Evolutionary conservation across 768 basidiomycete species (phyloP).

Genomic region (Hypholoma sublateritium): DNA sequence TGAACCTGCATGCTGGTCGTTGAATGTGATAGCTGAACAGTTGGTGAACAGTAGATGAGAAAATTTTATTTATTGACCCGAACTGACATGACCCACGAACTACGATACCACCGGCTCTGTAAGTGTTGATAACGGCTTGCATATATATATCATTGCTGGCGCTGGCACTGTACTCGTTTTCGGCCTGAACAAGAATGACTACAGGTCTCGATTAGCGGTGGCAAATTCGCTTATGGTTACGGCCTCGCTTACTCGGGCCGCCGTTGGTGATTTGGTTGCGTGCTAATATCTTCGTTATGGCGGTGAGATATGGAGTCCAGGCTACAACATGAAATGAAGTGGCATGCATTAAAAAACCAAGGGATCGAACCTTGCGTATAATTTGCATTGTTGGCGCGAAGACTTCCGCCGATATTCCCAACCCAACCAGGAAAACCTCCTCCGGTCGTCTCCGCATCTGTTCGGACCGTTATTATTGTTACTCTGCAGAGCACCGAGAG

Average conservation of each 20-base stretch:
- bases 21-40: slow-evolving; percentile 44
- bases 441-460: slow-evolving; percentile 51
- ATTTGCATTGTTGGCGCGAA: slow-evolving; percentile 48
- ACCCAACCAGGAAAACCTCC: slow-evolving; percentile 63
- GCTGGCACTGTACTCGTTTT: slow-evolving; percentile 53
- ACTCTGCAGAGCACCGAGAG: background rate
- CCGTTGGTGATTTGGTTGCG: slow-evolving; percentile 59
- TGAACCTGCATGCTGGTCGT: slow-evolving; percentile 48
- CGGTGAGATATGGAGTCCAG: slow-evolving; percentile 57
- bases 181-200: slow-evolving; percentile 53
- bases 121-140: slow-evolving; percentile 47
- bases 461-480: background rate
- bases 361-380: slow-evolving; percentile 38
- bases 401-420: slow-evolving; percentile 48
- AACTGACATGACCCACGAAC: slow-evolving; percentile 35
- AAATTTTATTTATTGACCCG: background rate
- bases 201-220: background rate
- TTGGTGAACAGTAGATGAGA: slow-evolving; percentile 13
- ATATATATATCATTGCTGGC: slow-evolving; percentile 44
- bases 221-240: background rate
- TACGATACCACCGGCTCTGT: slow-evolving; percentile 45
- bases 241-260: slow-evolving; percentile 45
- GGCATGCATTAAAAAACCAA: background rate
- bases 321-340: slow-evolving; percentile 25
- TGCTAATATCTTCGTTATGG: slow-evolving; percentile 48